Evolutionary conservation across 2,329 filamentous ascomycete species (phyloP).

Genomic region (Nothophoma quercina): DNA sequence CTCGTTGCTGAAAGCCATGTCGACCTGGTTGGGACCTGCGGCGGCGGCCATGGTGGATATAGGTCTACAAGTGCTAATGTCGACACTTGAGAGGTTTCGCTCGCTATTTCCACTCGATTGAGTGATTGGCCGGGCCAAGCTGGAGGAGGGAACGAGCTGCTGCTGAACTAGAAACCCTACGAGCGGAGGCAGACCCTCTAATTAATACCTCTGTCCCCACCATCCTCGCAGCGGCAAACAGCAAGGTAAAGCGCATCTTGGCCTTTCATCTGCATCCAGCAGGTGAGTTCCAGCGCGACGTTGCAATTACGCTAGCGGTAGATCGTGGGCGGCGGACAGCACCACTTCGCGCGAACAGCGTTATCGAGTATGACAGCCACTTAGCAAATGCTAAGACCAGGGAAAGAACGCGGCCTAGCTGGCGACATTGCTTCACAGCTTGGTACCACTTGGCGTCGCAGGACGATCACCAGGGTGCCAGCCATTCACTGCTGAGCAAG

Average conservation of each 20-base stretch:
- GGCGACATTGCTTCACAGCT: constrained; percentile 37
- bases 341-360: constrained; percentile 20
- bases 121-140: constrained; percentile 21
- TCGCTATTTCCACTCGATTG: constrained; percentile 3
- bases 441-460: constrained; percentile 38
- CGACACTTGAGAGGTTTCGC: constrained; percentile 15
- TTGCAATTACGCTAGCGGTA: constrained; percentile 36
- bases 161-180: constrained; percentile 15
- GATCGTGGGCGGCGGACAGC: constrained; percentile 16
- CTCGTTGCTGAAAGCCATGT: constrained; percentile 48
- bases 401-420: constrained; percentile 28
- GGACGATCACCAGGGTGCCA: constrained; percentile 24
- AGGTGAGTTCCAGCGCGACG: constrained; percentile 35
- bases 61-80: constrained; percentile 22
- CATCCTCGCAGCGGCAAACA: constrained; percentile 18
- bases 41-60: constrained; percentile 39
- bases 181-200: constrained; percentile 16
- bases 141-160: constrained; percentile 21
- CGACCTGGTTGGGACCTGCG: constrained; percentile 41
- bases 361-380: constrained; percentile 33
- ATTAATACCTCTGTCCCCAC: constrained; percentile 25
- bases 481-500: constrained; percentile 21
- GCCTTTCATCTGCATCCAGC: constrained; percentile 39
- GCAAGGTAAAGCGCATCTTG: constrained; percentile 23
- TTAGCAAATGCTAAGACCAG: constrained; percentile 30